phyloP scores from a whole-genome alignment of 805 yeast genomes.

The Suhomyces xylopsoci region DNA sequence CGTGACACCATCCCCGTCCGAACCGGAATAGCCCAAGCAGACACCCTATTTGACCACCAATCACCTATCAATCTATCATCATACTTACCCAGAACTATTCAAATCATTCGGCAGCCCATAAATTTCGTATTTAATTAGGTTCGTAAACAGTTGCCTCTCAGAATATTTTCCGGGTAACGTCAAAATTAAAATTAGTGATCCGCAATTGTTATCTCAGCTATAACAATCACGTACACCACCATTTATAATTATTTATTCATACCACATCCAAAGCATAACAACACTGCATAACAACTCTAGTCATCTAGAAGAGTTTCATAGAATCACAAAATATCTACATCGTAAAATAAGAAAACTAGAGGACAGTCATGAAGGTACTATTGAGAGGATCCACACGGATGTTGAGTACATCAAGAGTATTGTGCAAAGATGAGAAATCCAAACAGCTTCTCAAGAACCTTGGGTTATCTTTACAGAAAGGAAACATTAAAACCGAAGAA shows the following conservation, averaged over 20 bases:
- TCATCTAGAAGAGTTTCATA: neutral
- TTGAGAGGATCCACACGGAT: neutral
- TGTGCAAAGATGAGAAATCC: constrained; percentile 9
- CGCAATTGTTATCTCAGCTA: neutral
- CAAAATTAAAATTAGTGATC: neutral
- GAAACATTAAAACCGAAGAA: constrained; percentile 19
- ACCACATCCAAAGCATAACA: neutral
- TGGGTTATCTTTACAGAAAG: constrained; percentile 32
- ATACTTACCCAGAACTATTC: neutral
- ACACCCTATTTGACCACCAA: neutral
- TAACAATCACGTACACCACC: neutral
- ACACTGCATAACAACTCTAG: neutral
- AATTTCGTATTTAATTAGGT: neutral
- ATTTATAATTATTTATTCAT: neutral
- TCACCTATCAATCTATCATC: neutral
- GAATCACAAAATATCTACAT: neutral
- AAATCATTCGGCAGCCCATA: neutral
- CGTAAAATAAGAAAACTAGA: neutral
- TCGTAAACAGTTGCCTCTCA: neutral
- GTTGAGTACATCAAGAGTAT: neutral
- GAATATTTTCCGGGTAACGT: constrained; percentile 1
- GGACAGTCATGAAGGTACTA: neutral
- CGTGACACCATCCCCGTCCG: neutral
- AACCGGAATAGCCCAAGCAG: neutral
- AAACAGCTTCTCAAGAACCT: constrained; percentile 25